These are phyloP conservation scores for Neurospora sp. DNA, from an alignment of 495 filamentous ascomycete species.

Conservation along the genomic window DNA sequence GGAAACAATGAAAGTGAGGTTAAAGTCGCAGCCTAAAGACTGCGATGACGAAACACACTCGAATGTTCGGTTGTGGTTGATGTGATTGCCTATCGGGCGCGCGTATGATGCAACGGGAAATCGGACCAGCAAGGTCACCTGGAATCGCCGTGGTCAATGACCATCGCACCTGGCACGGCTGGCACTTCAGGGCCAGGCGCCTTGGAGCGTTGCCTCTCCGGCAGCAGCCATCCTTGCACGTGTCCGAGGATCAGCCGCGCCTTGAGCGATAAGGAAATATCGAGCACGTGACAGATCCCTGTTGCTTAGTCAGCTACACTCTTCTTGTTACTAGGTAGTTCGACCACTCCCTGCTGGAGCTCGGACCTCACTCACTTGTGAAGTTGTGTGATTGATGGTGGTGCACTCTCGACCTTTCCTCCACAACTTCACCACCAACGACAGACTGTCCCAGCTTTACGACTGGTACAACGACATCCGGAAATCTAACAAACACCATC, in stretches of 20 bases:
- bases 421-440: not conserved
- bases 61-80: constrained; percentile 2
- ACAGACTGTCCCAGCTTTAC: not conserved
- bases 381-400: not conserved
- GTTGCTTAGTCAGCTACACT: not conserved
- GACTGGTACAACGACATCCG: not conserved
- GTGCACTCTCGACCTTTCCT: not conserved
- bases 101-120: constrained; percentile 16
- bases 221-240: not conserved
- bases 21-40: not conserved
- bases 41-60: constrained; percentile 1
- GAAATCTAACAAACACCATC: not conserved
- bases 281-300: not conserved
- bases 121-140: constrained; percentile 5
- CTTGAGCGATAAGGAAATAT: not conserved
- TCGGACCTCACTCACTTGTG: not conserved
- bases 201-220: not conserved
- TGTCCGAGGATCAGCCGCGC: not conserved
- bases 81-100: constrained; percentile 15
- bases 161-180: not conserved
- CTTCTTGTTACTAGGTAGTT: not conserved
- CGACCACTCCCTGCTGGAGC: not conserved
- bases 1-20: not conserved
- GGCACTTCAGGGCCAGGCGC: not conserved
- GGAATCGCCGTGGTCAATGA: not conserved